A percentile compares a stretch with the other conserved stretches of the same genome.
Conservation (phyloP, 148 eudicot genomes). For the Drosera capensis region DNA sequence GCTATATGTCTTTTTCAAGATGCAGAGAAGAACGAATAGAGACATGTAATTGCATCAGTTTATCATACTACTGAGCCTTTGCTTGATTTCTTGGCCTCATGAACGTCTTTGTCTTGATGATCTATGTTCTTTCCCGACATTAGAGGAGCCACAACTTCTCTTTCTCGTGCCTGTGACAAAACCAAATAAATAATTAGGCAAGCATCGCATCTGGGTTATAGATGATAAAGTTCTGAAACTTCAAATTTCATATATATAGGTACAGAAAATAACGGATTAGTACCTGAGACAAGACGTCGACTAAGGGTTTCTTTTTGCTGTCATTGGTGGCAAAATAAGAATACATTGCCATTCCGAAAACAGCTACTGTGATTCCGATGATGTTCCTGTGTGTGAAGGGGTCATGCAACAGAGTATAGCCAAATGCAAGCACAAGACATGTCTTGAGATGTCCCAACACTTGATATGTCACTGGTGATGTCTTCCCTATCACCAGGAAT, state of each 20-base stretch:
- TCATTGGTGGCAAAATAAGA: conserved; percentile 64
- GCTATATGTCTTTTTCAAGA: no score
- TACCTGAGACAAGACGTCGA: neutral
- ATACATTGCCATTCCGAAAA: conserved; percentile 71
- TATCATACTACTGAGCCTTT: neutral
- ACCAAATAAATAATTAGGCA: neutral
- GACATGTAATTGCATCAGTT: neutral
- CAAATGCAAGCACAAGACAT: conserved; percentile 81
- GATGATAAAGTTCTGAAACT: no score
- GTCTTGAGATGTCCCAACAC: conserved; percentile 89
- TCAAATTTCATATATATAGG: no score
- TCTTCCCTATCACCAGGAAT: conserved; percentile 87
- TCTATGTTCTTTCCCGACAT: neutral
- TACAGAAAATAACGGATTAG: neutral
- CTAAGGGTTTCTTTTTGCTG: conserved; percentile 19
- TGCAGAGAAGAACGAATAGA: no score
- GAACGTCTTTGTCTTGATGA: neutral
- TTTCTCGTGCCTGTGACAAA: neutral
- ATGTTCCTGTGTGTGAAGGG: conserved; percentile 88
- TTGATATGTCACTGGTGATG: conserved; percentile 94
- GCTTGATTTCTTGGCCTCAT: neutral
- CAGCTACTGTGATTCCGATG: conserved; percentile 62
- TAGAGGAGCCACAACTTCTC: neutral
- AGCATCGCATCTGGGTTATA: neutral
- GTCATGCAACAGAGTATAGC: conserved; percentile 57